Percentiles rank a stretch among this genome's conserved stretches.
These are phyloP conservation scores for Tricholoma terreum DNA, from an alignment of 768 basidiomycete genomes.

Conservation along the genomic window DNA sequence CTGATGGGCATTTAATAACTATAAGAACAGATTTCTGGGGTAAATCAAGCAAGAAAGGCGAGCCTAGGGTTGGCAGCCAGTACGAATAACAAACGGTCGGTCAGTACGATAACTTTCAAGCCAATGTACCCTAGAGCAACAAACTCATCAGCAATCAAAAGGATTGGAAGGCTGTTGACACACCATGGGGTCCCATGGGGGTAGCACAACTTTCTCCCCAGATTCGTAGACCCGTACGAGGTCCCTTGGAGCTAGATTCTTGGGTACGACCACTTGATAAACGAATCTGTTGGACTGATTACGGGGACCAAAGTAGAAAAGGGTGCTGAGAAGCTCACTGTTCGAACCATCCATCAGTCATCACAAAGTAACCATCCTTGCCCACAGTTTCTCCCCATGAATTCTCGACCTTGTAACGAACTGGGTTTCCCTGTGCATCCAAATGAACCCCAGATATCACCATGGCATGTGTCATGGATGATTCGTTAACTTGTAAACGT, in stretches of 20 bases:
- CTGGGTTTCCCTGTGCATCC: constrained; percentile 65
- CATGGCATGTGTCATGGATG: constrained; percentile 94
- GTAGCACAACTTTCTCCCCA: constrained; percentile 63
- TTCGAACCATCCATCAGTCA: constrained; percentile 92
- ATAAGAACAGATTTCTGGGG: no score
- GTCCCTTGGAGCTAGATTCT: constrained; percentile 72
- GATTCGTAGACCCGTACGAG: constrained; percentile 78
- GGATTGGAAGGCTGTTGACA: constrained; percentile 11
- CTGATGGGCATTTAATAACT: no score
- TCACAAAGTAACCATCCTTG: constrained; percentile 86
- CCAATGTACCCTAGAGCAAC: constrained; percentile 17
- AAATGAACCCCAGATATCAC: constrained; percentile 92
- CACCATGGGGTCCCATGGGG: constrained; percentile 92
- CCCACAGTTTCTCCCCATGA: constrained; percentile 82
- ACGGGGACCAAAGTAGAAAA: constrained; percentile 1
- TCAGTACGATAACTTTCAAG: constrained; percentile 7
- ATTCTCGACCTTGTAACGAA: constrained; percentile 97
- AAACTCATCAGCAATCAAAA: not conserved
- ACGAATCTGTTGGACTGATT: constrained; percentile 54
- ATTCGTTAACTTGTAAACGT: constrained; percentile 78
- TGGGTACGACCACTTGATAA: constrained; percentile 91
- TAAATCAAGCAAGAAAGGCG: no score
- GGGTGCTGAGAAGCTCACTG: constrained; percentile 49
- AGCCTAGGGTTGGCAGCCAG: no score
- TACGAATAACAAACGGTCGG: no score